A percentile compares a stretch with the other conserved stretches of the same genome.
These are phyloP conservation scores for Cyclotella sp. DNA, from an alignment of 108 stramenopile genomes.

Conservation along the genomic window DNA sequence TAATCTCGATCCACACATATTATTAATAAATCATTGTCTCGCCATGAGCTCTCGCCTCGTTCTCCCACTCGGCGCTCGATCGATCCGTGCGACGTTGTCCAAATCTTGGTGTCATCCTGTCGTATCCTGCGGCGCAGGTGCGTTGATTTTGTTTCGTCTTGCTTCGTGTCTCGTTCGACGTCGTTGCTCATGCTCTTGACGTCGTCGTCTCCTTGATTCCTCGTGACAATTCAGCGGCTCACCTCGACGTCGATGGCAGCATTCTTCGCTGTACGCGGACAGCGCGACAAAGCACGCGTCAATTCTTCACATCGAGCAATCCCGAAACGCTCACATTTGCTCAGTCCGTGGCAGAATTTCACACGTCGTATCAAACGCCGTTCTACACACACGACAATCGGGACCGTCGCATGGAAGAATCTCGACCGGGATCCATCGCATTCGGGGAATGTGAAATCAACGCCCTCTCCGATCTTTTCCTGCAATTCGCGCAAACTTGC, in stretches of 20 bases:
- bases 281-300: no score
- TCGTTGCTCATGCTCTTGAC: background rate
- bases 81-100: background rate
- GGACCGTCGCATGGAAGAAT: background rate
- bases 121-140: no score
- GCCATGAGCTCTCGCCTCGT: background rate
- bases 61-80: background rate
- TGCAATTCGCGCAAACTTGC: conserved; percentile 53
- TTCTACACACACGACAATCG: conserved; percentile 9
- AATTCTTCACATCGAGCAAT: no score
- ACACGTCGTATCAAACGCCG: conserved; percentile 9
- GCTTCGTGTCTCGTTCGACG: background rate
- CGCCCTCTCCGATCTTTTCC: conserved; percentile 73
- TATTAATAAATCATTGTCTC: no score
- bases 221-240: background rate
- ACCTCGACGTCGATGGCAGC: no score
- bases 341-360: conserved; percentile 23
- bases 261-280: no score
- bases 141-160: background rate
- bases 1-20: no score
- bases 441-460: conserved; percentile 72
- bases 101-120: background rate
- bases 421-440: conserved; percentile 59
- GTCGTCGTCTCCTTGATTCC: background rate
- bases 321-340: no score